Evolutionary conservation across 2,329 filamentous ascomycete species (phyloP).

Genomic region (Epichloe aotearoae): DNA sequence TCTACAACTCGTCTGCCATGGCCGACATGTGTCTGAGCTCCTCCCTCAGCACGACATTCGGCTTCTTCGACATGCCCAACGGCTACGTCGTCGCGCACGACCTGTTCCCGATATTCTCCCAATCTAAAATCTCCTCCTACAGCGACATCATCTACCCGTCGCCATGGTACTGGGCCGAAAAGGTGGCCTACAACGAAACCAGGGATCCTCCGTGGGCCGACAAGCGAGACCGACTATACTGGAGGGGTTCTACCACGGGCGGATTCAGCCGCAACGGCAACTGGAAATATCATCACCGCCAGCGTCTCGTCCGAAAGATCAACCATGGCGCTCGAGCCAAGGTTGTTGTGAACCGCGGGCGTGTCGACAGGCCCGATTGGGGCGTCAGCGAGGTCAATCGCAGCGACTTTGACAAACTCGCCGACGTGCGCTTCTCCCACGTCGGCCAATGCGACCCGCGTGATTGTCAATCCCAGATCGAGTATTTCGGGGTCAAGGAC

Average conservation of each 20-base stretch:
- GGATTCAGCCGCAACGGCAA: slow-evolving; percentile 87
- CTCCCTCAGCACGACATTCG: slow-evolving; percentile 62
- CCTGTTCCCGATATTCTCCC: slow-evolving; percentile 86
- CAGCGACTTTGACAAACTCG: slow-evolving; percentile 51
- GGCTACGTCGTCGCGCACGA: slow-evolving; percentile 82
- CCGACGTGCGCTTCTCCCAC: slow-evolving; percentile 80
- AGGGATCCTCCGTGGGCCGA: slow-evolving; percentile 60
- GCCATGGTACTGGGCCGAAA: slow-evolving; percentile 91
- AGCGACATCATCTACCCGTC: slow-evolving; percentile 92
- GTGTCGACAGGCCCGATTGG: slow-evolving; percentile 37
- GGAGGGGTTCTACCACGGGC: slow-evolving; percentile 91
- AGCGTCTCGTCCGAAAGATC: slow-evolving; percentile 70
- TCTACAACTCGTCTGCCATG: slow-evolving; percentile 80
- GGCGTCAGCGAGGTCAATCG: slow-evolving; percentile 47
- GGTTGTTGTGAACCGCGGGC: slow-evolving; percentile 27
- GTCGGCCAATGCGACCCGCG: slow-evolving; percentile 84
- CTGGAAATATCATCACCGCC: slow-evolving; percentile 86
- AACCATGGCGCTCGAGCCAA: slow-evolving; percentile 46
- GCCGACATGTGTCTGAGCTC: slow-evolving; percentile 84
- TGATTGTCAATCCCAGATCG: slow-evolving; percentile 72
- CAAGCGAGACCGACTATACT: slow-evolving; percentile 72
- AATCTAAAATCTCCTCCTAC: slow-evolving; percentile 86
- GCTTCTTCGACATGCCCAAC: slow-evolving; percentile 91
- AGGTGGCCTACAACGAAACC: slow-evolving; percentile 63
- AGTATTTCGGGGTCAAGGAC: slow-evolving; percentile 60